Conservation (phyloP, 331 rosid genomes). For the Dryas integrifolia region DNA sequence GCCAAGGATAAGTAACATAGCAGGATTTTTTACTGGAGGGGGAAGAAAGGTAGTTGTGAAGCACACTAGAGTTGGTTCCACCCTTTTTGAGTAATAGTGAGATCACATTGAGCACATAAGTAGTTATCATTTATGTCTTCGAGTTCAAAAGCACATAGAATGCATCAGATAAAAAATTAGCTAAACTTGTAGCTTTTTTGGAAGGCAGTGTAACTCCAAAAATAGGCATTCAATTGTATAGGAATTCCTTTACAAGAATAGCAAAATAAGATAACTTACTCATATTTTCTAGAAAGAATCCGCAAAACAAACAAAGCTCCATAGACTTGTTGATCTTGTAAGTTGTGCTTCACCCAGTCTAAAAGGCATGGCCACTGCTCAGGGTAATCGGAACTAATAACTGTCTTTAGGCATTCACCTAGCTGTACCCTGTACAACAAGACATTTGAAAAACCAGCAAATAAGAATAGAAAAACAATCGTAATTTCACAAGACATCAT, state of each 20-base stretch:
- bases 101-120: not conserved
- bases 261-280: constrained; percentile 45
- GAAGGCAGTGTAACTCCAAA: not conserved
- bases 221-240: not conserved
- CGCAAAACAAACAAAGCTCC: constrained; percentile 80
- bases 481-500: not conserved
- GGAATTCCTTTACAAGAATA: not conserved
- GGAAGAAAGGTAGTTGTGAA: too few species aligned
- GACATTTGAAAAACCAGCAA: constrained; percentile 13
- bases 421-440: constrained; percentile 66
- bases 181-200: not conserved
- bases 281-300: constrained; percentile 86
- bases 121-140: not conserved
- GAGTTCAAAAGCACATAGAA: not conserved
- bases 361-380: constrained; percentile 80
- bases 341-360: constrained; percentile 77
- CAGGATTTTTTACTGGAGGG: too few species aligned
- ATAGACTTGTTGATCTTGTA: constrained; percentile 69
- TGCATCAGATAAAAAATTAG: not conserved
- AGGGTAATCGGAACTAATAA: constrained; percentile 75
- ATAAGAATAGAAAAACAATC: not conserved
- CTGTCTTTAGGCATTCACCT: constrained; percentile 91
- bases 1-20: too few species aligned
- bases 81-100: too few species aligned
- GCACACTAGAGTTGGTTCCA: too few species aligned